These are phyloP conservation scores for Cutaneotrichosporon mucoides DNA, from an alignment of 1,284 basidiomycete species.

Conservation along the genomic window DNA sequence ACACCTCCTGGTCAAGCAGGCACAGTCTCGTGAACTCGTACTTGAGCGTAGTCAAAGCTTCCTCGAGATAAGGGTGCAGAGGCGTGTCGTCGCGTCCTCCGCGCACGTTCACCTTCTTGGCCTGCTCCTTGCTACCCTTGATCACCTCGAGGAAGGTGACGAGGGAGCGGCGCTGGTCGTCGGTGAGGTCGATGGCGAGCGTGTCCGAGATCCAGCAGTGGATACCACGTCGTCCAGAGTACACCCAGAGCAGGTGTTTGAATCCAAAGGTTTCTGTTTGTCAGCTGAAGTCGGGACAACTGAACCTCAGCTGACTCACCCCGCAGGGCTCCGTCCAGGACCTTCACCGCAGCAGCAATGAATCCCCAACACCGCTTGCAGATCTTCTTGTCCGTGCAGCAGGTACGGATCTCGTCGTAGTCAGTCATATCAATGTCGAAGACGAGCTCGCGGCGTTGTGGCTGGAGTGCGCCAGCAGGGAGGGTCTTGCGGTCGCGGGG, in stretches of 20 bases:
- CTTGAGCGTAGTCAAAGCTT: conserved; percentile 57
- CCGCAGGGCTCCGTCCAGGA: conserved; percentile 74
- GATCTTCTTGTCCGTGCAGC: conserved; percentile 87
- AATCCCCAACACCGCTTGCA: conserved; percentile 93
- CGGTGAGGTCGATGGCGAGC: conserved; percentile 80
- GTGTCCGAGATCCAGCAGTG: conserved; percentile 96
- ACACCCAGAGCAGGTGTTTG: conserved; percentile 85
- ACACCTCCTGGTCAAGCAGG: conserved; percentile 82
- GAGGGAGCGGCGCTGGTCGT: conserved; percentile 82
- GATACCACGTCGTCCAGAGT: conserved; percentile 96
- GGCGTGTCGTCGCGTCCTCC: conserved; percentile 49
- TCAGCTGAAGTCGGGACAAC: conserved; percentile 14
- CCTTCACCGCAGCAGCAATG: conserved; percentile 86
- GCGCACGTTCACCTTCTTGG: conserved; percentile 75
- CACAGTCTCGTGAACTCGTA: conserved; percentile 65
- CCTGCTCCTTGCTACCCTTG: conserved; percentile 74
- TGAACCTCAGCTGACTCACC: conserved; percentile 47
- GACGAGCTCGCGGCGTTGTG: conserved; percentile 84
- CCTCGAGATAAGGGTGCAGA: conserved; percentile 67
- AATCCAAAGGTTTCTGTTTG: conserved; percentile 67
- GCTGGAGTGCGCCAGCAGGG: conserved; percentile 68
- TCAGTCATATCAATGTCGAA: conserved; percentile 99
- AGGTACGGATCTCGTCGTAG: conserved; percentile 93
- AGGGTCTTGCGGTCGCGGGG: conserved; percentile 88
- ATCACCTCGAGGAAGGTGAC: conserved; percentile 85